Evolutionary conservation across 1,284 basidiomycete species (phyloP).

Genomic region (Ceratobasidium sp.): DNA sequence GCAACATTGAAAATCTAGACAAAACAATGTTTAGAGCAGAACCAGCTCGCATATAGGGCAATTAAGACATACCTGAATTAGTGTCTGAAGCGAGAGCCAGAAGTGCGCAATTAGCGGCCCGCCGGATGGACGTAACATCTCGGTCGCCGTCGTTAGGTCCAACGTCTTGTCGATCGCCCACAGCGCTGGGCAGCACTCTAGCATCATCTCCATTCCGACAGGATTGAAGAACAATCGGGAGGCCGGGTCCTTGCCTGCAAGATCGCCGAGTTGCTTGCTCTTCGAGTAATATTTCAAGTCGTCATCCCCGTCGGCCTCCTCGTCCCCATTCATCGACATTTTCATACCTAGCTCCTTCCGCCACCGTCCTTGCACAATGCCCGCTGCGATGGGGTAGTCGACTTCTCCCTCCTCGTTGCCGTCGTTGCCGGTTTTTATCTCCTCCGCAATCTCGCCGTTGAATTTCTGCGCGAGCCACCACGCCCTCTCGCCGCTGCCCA

Average conservation of each 20-base stretch:
- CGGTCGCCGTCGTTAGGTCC: background rate
- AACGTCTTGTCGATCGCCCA: background rate
- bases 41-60: too few relatives aligned
- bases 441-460: background rate
- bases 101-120: background rate
- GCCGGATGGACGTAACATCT: background rate
- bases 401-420: background rate
- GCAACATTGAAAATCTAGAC: too few relatives aligned
- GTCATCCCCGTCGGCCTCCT: background rate
- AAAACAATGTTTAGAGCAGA: too few relatives aligned
- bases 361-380: conserved; percentile 4
- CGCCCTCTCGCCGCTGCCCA: conserved; percentile 2
- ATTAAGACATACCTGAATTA: background rate
- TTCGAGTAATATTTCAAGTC: too few relatives aligned
- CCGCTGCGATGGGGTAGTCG: background rate
- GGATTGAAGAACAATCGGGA: conserved; percentile 6
- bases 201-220: background rate
- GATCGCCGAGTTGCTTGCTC: background rate
- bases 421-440: background rate
- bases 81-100: background rate
- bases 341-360: background rate
- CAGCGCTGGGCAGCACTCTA: background rate
- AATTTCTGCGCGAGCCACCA: conserved; percentile 6
- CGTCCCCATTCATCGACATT: background rate
- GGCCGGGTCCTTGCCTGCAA: background rate